Percentiles rank a stretch among this genome's conserved stretches.
phyloP scores from a whole-genome alignment of 176 grass and related monocot species.

The Phyllostachys edulis region DNA sequence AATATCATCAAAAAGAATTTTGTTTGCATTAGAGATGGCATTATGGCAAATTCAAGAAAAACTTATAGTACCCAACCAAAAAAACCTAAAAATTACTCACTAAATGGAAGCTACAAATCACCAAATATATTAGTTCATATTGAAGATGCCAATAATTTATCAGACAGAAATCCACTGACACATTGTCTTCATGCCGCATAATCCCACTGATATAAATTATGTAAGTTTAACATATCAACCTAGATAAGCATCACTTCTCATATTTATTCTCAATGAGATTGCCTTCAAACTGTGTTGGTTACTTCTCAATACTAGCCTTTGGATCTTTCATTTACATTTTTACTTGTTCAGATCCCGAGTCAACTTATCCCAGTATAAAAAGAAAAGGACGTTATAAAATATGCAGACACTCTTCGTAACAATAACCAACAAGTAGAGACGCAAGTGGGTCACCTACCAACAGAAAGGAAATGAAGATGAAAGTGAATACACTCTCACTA shows the following conservation, averaged over 20 bases:
- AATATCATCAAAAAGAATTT: not conserved
- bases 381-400: not conserved
- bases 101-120: not conserved
- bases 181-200: not conserved
- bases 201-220: not conserved
- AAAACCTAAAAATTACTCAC: not conserved
- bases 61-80: not conserved
- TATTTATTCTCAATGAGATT: not conserved
- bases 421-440: slow-evolving; percentile 28
- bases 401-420: not conserved
- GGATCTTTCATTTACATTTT: not conserved
- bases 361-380: slow-evolving; percentile 22
- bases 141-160: not conserved
- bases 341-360: not conserved
- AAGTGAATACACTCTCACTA: slow-evolving; percentile 89
- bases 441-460: slow-evolving; percentile 57
- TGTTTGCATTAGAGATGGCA: not conserved
- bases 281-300: not conserved
- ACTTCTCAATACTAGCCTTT: not conserved
- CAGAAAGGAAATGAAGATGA: slow-evolving; percentile 79
- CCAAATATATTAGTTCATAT: not conserved
- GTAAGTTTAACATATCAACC: slow-evolving; percentile 9
- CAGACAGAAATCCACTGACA: not conserved
- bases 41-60: not conserved
- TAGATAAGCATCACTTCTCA: not conserved